Percentiles rank a stretch among this genome's conserved stretches.
These are phyloP conservation scores for Penicillium fuscoglaucum DNA, from an alignment of 2,329 filamentous ascomycete species.

Conservation along the genomic window DNA sequence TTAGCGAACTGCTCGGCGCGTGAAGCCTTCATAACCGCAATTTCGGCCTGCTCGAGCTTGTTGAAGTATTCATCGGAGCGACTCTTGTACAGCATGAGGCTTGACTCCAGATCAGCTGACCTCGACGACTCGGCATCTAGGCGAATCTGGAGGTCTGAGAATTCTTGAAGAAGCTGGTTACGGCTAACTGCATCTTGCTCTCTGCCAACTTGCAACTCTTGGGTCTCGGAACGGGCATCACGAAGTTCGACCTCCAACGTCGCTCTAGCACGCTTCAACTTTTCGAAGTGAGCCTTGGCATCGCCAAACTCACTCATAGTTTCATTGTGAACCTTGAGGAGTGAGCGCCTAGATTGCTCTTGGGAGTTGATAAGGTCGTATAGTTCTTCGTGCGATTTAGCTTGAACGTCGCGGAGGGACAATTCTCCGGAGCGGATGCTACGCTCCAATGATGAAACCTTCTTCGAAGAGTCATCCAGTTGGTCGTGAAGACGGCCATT, in stretches of 20 bases:
- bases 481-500: conserved; percentile 91
- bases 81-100: conserved; percentile 83
- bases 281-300: conserved; percentile 83
- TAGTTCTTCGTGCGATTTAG: conserved; percentile 90
- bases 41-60: conserved; percentile 95
- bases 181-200: conserved; percentile 89
- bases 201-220: conserved; percentile 73
- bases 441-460: conserved; percentile 85
- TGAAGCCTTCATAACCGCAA: conserved; percentile 86
- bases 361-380: conserved; percentile 91
- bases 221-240: conserved; percentile 77
- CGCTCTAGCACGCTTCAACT: conserved; percentile 77
- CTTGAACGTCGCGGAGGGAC: conserved; percentile 85
- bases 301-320: conserved; percentile 82
- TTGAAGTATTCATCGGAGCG: conserved; percentile 94
- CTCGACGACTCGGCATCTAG: conserved; percentile 87
- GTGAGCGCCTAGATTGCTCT: conserved; percentile 78
- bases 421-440: conserved; percentile 84
- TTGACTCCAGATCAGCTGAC: conserved; percentile 78
- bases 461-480: conserved; percentile 90
- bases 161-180: conserved; percentile 85
- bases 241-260: conserved; percentile 82
- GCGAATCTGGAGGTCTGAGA: conserved; percentile 88
- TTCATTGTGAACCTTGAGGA: conserved; percentile 82
- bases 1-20: conserved; percentile 94